Base-by-base conservation (phyloP, 2,329 filamentous ascomycete species). In the Hypoxylon sp. region DNA sequence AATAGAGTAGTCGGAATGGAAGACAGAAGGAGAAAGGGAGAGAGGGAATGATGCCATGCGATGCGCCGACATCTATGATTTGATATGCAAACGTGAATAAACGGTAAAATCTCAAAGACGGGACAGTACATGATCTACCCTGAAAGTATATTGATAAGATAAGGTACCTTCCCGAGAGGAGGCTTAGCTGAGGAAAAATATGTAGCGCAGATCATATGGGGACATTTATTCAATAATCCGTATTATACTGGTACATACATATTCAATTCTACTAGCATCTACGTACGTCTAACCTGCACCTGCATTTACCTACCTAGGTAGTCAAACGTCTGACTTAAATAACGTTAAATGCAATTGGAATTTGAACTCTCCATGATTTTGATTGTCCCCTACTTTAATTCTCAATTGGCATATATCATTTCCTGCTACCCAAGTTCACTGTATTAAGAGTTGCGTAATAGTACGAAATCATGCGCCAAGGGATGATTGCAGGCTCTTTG, bases 391-490 rank as follows among this genome's bases (percentile, higher is more conserved):
- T 45, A 28, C 34, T 36, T 32, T 1, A 38, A 28, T 32, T 21
- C 3, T 34, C 43, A 30, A 49, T 38, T 45, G 4, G 10, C 19
- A 38, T 23, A 5, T 48, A 32, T 51, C 34, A 32, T 23, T 30
- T 14, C 7, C 17, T 13, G 3, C 14, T 55, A 57, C 30, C 53
- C 55, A 23, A 58, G 48, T n/a, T 41, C 48, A 38, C 38, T 32
- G n/a, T 25, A 58, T 49, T 6, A n/a, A 49, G 11, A 25, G n/a
- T 50, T 41, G 46, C 21, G 32, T 51, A 51, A 57, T 48, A 50
- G 21, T 41, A 61, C 46, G 46, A 56, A 69, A 67, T 57, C 25
- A 63, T 63, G 56, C 32, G 51, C 63, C 38, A 59, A 65, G 62
- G 11, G 32, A 55, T 21, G 14, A 59, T 57, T 60, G 19, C 41